Evolutionary conservation across 306 rosid genomes (phyloP).

Genomic region (Vigna unguiculata): DNA sequence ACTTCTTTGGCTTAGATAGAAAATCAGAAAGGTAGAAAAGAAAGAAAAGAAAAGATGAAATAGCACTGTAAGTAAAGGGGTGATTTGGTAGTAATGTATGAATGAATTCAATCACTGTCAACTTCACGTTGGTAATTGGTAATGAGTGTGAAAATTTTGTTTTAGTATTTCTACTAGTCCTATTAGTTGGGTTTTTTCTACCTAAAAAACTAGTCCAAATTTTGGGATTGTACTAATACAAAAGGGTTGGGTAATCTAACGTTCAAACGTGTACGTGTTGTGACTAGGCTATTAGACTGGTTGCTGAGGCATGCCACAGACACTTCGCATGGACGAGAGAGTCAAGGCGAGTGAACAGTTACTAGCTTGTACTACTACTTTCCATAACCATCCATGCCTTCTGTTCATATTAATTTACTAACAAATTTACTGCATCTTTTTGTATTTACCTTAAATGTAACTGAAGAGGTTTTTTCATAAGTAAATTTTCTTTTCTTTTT

Average conservation of each 20-base stretch:
- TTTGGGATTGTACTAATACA: background rate
- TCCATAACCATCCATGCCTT: no score
- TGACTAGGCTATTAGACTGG: constrained; percentile 23
- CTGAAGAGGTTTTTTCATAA: no score
- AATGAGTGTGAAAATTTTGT: constrained; percentile 11
- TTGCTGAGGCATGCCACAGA: constrained; percentile 8
- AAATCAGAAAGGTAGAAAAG: background rate
- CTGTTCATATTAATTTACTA: no score
- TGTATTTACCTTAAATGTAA: no score
- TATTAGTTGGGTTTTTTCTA: background rate
- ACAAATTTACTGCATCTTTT: no score
- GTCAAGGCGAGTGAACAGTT: no score
- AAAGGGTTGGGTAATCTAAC: constrained; percentile 20
- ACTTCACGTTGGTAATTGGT: background rate
- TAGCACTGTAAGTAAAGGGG: background rate
- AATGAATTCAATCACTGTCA: background rate
- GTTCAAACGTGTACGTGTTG: constrained; percentile 21
- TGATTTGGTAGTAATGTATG: constrained; percentile 17
- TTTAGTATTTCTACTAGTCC: constrained; percentile 35
- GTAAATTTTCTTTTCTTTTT: no score
- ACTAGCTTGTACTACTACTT: no score
- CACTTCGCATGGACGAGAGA: background rate
- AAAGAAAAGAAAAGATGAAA: background rate
- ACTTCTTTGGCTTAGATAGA: background rate
- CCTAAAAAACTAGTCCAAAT: background rate